A percentile compares a stretch with the other conserved stretches of the same genome.
These are phyloP conservation scores for Hapsidospora chrysogenum DNA, from an alignment of 495 filamentous ascomycete species.

Conservation along the genomic window DNA sequence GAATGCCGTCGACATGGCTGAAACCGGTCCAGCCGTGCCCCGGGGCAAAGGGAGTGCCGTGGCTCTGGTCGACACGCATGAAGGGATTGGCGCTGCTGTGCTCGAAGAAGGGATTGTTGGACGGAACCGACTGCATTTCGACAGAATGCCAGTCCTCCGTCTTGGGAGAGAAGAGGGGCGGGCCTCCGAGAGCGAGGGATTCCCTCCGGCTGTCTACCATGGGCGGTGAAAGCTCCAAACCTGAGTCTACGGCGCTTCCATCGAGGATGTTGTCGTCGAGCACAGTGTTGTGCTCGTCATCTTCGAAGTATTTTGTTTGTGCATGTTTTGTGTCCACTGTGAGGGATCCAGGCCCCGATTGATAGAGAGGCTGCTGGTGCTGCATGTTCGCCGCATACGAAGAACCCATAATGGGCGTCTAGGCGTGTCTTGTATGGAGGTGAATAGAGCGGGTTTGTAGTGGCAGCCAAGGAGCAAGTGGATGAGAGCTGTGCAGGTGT, in stretches of 20 bases:
- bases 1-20: conserved; percentile 46
- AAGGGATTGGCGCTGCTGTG: conserved; percentile 37
- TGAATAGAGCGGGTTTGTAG: no score
- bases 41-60: conserved; percentile 21
- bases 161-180: conserved; percentile 57
- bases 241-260: conserved; percentile 40
- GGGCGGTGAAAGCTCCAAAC: conserved; percentile 51
- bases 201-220: conserved; percentile 49
- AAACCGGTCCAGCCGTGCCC: conserved; percentile 38
- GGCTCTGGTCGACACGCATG: conserved; percentile 39
- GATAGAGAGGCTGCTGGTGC: no score
- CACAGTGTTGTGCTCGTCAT: conserved; percentile 67
- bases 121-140: conserved; percentile 38
- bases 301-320: conserved; percentile 51
- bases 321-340: conserved; percentile 40
- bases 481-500: no score
- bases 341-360: no score
- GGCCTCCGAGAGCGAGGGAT: conserved; percentile 46
- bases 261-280: conserved; percentile 79
- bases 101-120: conserved; percentile 47
- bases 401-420: no score
- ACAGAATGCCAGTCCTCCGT: conserved; percentile 52
- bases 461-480: no score
- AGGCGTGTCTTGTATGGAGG: no score
- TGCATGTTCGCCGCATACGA: no score